Conservation (phyloP, 306 rosid genomes). For the Quercus parvula region DNA sequence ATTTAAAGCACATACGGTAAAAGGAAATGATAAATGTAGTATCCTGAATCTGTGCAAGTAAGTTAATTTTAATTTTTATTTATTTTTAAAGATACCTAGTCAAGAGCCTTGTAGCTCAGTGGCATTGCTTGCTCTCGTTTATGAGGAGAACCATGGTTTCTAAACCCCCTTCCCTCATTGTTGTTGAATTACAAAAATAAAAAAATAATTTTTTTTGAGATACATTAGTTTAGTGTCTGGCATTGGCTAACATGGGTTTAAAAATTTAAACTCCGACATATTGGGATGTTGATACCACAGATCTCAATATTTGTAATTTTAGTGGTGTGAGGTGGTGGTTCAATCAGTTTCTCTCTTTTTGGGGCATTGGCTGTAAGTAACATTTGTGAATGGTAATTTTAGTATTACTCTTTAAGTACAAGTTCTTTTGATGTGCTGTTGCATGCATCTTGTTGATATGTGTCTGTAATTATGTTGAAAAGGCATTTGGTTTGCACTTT, state of each 20-base stretch:
- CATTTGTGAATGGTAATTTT: not conserved
- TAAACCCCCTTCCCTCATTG: too few species aligned
- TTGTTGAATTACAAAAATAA: not conserved
- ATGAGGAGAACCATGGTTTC: not conserved
- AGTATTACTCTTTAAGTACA: not conserved
- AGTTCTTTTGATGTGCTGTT: not conserved
- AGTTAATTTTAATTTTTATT: too few species aligned
- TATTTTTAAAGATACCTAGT: too few species aligned
- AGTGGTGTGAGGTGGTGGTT: not conserved
- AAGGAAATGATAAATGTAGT: too few species aligned
- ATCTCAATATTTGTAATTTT: not conserved
- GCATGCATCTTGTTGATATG: not conserved
- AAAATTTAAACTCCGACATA: not conserved
- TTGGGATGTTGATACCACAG: not conserved
- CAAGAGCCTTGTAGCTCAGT: too few species aligned
- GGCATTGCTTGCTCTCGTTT: too few species aligned
- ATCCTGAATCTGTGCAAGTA: too few species aligned
- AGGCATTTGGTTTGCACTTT: not conserved
- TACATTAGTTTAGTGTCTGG: not conserved
- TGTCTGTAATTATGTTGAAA: not conserved
- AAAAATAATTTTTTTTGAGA: not conserved
- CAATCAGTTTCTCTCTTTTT: not conserved
- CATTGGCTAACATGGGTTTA: not conserved
- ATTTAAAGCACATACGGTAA: too few species aligned
- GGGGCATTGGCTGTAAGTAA: not conserved